Evolutionary conservation across 1,284 basidiomycete genomes (phyloP).

Genomic region (Leccinum pachyderme): DNA sequence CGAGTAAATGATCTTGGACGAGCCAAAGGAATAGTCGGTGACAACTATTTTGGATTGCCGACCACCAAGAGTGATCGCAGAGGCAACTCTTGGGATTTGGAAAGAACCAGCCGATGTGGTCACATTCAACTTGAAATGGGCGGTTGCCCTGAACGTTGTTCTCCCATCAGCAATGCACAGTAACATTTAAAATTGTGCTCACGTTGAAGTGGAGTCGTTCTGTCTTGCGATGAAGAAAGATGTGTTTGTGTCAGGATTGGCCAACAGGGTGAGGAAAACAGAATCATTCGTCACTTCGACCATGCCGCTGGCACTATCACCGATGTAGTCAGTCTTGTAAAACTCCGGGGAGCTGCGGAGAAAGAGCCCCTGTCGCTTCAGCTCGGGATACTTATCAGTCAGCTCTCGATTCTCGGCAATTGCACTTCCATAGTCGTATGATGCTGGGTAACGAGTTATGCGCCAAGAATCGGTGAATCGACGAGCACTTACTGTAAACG

Average conservation of each 20-base stretch:
- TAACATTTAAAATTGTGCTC: slow-evolving; percentile 24
- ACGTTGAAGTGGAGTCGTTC: slow-evolving; percentile 64
- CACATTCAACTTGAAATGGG: slow-evolving; percentile 55
- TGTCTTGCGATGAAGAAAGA: slow-evolving; percentile 75
- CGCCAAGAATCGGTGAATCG: neutral
- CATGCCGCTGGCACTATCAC: slow-evolving; percentile 54
- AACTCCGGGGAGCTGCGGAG: slow-evolving; percentile 72
- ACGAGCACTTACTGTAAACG: slow-evolving; percentile 47
- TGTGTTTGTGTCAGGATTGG: slow-evolving; percentile 62
- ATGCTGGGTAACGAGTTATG: slow-evolving; percentile 34
- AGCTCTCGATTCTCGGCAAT: slow-evolving; percentile 70
- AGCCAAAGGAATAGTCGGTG: slow-evolving; percentile 66
- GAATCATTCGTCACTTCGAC: slow-evolving; percentile 47
- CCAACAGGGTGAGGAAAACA: slow-evolving; percentile 61
- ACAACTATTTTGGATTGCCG: slow-evolving; percentile 70
- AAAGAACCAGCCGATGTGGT: slow-evolving; percentile 49
- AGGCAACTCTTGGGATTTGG: slow-evolving; percentile 51
- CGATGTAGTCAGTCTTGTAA: slow-evolving; percentile 73
- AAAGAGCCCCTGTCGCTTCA: slow-evolving; percentile 75
- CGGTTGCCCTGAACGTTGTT: slow-evolving; percentile 39
- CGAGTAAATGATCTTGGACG: slow-evolving; percentile 56
- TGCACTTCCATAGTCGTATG: slow-evolving; percentile 68
- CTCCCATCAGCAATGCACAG: slow-evolving; percentile 6
- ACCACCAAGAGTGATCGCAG: slow-evolving; percentile 57
- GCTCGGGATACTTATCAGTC: slow-evolving; percentile 66